A percentile compares a stretch with the other conserved stretches of the same genome.
These are phyloP conservation scores for Larix kaempferi DNA, from an alignment of 75 land plant species.

Conservation along the genomic window DNA sequence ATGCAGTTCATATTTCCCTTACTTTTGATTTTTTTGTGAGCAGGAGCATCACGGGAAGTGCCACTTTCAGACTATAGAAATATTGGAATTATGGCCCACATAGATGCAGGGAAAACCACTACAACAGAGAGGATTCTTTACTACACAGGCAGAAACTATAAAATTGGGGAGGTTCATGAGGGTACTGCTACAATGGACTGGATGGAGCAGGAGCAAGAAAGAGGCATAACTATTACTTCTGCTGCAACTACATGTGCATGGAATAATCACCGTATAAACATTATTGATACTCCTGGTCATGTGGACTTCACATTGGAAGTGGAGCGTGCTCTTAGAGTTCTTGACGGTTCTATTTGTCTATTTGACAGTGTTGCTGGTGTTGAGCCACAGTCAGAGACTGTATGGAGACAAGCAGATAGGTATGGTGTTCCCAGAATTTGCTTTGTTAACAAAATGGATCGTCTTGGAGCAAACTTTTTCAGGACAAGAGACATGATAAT, in stretches of 20 bases:
- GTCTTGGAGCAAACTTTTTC: constrained; percentile 97
- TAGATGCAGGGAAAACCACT: constrained; percentile 97
- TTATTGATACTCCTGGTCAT: constrained; percentile 98
- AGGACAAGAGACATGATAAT: constrained; percentile 95
- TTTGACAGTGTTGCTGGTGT: constrained; percentile 99
- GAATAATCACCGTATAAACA: constrained; percentile 93
- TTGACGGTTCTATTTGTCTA: constrained; percentile 95
- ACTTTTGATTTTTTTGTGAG: background rate
- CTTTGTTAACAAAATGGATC: constrained; percentile 98
- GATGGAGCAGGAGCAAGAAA: constrained; percentile 99
- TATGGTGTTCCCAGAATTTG: constrained; percentile 47
- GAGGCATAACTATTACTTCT: constrained; percentile 98
- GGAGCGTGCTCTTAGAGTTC: constrained; percentile 88
- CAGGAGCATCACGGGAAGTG: constrained; percentile 44
- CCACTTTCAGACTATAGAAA: constrained; percentile 80
- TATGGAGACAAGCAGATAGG: constrained; percentile 56
- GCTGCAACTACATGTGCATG: constrained; percentile 97
- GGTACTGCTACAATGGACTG: constrained; percentile 98
- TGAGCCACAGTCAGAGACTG: constrained; percentile 96
- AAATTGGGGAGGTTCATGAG: constrained; percentile 98
- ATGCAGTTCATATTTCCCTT: background rate
- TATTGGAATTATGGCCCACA: constrained; percentile 99
- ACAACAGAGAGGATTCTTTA: constrained; percentile 85
- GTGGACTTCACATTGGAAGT: constrained; percentile 97
- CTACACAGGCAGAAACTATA: constrained; percentile 92